These are phyloP conservation scores for Lasiodiplodia sp. DNA, from an alignment of 2,329 filamentous ascomycete species.

Conservation along the genomic window DNA sequence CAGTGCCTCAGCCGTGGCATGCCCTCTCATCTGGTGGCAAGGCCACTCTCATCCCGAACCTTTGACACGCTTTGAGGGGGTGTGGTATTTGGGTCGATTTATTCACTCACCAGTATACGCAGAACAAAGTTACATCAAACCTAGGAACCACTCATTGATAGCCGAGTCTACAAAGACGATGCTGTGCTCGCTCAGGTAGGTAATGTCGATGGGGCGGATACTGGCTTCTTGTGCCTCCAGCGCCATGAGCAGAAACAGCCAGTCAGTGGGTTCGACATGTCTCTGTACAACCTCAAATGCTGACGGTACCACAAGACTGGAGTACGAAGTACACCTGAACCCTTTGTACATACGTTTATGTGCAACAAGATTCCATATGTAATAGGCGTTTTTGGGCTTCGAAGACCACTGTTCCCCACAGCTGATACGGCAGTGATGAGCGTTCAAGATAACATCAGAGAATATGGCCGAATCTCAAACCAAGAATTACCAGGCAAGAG, in stretches of 20 bases:
- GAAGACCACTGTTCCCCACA: not conserved
- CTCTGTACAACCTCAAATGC: not conserved
- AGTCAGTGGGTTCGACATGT: not conserved
- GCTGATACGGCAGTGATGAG: not conserved
- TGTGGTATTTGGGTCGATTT: slow-evolving; percentile 40
- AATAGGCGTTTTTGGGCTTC: not conserved
- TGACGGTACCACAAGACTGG: not conserved
- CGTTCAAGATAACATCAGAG: not conserved
- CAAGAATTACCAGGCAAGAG: not conserved
- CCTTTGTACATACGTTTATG: not conserved
- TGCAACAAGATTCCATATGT: not conserved
- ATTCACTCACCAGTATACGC: not conserved
- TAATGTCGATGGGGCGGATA: not conserved
- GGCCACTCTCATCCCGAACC: slow-evolving; percentile 45
- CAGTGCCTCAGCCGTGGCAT: slow-evolving; percentile 44
- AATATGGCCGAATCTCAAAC: not conserved
- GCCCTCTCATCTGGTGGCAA: slow-evolving; percentile 38
- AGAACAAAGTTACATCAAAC: not conserved
- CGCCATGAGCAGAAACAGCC: not conserved
- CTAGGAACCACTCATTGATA: not conserved
- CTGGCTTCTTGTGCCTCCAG: not conserved
- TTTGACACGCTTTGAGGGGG: slow-evolving; percentile 40
- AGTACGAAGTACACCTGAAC: not conserved
- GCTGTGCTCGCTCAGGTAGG: not conserved
- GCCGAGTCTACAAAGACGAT: not conserved